These are phyloP conservation scores for Lepidium didymum DNA, from an alignment of 345 rosid species.

Conservation along the genomic window DNA sequence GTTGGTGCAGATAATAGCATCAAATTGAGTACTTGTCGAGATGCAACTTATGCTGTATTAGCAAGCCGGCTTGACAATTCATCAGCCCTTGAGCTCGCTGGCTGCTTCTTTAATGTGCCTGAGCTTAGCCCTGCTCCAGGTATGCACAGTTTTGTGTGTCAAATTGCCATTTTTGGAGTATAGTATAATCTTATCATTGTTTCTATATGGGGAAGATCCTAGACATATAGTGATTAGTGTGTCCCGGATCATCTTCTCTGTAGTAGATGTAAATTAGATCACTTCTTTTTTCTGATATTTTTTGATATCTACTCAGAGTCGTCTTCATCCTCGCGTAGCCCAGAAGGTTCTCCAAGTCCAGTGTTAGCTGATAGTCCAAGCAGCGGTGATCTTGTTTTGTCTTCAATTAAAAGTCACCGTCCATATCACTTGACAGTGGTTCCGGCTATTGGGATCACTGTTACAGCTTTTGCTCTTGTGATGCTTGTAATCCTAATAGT, in stretches of 20 bases:
- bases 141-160: constrained; percentile 7
- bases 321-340: constrained; percentile 38
- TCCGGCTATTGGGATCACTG: constrained; percentile 63
- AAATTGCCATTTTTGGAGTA: background rate
- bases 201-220: constrained; percentile 1
- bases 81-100: constrained; percentile 57
- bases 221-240: background rate
- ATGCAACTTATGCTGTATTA: constrained; percentile 75
- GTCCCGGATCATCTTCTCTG: background rate
- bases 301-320: constrained; percentile 33
- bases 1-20: constrained; percentile 51
- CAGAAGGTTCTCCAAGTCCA: constrained; percentile 56
- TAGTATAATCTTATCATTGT: background rate
- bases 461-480: constrained; percentile 48
- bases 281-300: background rate
- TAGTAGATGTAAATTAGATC: background rate
- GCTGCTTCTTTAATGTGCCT: constrained; percentile 80
- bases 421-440: constrained; percentile 53
- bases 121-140: constrained; percentile 55
- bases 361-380: constrained; percentile 63
- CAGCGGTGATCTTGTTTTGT: constrained; percentile 36
- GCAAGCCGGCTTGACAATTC: constrained; percentile 62
- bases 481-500: constrained; percentile 57
- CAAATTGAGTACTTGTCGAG: constrained; percentile 78
- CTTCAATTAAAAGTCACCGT: constrained; percentile 40